A percentile compares a stretch with the other conserved stretches of the same genome.
phyloP scores from a whole-genome alignment of 2,329 filamentous ascomycete genomes.

The Phoma sp. region DNA sequence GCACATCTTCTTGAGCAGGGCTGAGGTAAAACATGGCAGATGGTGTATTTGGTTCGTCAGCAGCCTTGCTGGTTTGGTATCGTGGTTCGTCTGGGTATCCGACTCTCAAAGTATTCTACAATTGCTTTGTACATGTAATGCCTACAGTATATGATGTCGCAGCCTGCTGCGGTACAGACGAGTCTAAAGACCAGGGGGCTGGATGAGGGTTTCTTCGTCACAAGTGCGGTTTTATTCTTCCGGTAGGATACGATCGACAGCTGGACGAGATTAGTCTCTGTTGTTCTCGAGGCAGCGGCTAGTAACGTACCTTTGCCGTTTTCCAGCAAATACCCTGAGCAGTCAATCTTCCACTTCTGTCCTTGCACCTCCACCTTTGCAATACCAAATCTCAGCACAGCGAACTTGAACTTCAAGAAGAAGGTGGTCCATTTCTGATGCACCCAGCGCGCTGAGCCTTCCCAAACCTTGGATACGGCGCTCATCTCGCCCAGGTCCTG shows the following conservation, averaged over 20 bases:
- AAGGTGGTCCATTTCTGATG: slow-evolving; percentile 47
- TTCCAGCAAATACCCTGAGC: slow-evolving; percentile 41
- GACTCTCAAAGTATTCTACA: slow-evolving; percentile 5
- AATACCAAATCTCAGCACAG: slow-evolving; percentile 42
- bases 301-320: slow-evolving; percentile 42
- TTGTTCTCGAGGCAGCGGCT: neutral
- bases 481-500: slow-evolving; percentile 36
- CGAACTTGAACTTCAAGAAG: slow-evolving; percentile 45
- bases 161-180: slow-evolving; percentile 9
- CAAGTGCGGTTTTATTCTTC: slow-evolving; percentile 26
- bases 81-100: neutral
- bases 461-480: slow-evolving; percentile 33
- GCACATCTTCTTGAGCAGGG: neutral
- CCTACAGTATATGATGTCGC: slow-evolving; percentile 1
- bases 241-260: slow-evolving; percentile 41
- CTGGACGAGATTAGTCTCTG: slow-evolving; percentile 25
- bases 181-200: neutral
- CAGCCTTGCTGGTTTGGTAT: neutral
- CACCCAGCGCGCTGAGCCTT: slow-evolving; percentile 38
- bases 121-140: neutral
- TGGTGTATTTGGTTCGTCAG: neutral
- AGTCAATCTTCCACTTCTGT: slow-evolving; percentile 47
- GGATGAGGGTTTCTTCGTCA: neutral
- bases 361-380: slow-evolving; percentile 38
- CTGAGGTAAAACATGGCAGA: neutral